These are phyloP conservation scores for Aspergillus awamori DNA, from an alignment of 2,329 filamentous ascomycete species.

Conservation along the genomic window DNA sequence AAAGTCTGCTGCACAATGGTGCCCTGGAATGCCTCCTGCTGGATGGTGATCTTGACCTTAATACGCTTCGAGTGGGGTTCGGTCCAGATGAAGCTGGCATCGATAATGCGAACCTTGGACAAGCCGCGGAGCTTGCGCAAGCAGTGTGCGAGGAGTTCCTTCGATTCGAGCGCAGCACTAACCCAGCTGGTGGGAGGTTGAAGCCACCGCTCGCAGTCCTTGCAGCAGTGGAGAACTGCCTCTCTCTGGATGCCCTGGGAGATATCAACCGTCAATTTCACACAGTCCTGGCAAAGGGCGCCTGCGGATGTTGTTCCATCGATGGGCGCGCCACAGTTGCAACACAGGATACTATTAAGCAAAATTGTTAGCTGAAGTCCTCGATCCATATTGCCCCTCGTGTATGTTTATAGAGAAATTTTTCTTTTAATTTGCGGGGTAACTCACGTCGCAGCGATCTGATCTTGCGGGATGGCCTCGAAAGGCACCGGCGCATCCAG, in stretches of 20 bases:
- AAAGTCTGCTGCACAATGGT: conserved; percentile 86
- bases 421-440: conserved; percentile 16
- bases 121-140: conserved; percentile 84
- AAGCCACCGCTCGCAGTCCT: conserved; percentile 92
- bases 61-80: conserved; percentile 92
- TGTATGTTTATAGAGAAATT: conserved; percentile 17
- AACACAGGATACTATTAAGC: conserved; percentile 79
- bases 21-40: conserved; percentile 68
- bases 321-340: conserved; percentile 94
- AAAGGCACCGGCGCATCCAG: conserved; percentile 59
- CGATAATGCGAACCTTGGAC: conserved; percentile 88
- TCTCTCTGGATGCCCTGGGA: conserved; percentile 89
- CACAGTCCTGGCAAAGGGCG: conserved; percentile 92
- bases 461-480: conserved; percentile 38
- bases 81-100: conserved; percentile 97
- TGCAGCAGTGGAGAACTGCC: conserved; percentile 85
- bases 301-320: conserved; percentile 85
- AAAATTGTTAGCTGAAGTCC: conserved; percentile 19
- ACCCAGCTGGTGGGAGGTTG: conserved; percentile 86
- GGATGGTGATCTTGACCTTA: conserved; percentile 94
- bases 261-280: conserved; percentile 92
- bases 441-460: conserved; percentile 54
- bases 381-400: neutral
- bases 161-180: conserved; percentile 79
- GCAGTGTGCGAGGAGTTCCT: conserved; percentile 90